Evolutionary conservation across 192 early-diverging fungal genomes (phyloP), one percentile per base, ranked within the genome.

Genomic region (Pilaira anomala): DNA sequence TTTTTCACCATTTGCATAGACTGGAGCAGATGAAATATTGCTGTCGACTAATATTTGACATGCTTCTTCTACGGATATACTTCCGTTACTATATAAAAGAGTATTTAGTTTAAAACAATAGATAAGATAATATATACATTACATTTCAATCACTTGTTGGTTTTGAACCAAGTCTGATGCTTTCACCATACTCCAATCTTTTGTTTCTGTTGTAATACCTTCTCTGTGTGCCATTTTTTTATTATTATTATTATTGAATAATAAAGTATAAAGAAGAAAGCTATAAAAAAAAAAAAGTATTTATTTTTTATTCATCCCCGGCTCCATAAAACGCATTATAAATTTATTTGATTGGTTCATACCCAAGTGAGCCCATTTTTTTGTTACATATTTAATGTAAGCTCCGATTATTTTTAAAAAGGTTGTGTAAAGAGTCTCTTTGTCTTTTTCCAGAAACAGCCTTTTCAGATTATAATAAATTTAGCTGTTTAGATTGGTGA

Each of bases 21-120:
- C 83, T 7, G 92, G 92, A 1, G 90, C 91, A 0, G 91, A 92
- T 11, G 88, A 87, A 59, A 94, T 86, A 48, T 81, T 82, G 58
- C 90, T 83, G 65, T 86, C 68, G 40, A 91, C 83, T 11, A 94
- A 75, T 0, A 79, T 69, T 64, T 88, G 80, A 69, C 90, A 90
- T 0, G 88, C 87, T 18, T 85, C 81, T 53, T 90, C 86, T 30
- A 92, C 79, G 1, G 85, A 75, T 1, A 82, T 67, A 30, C 76
- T 59, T 3, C 79, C 81, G 66, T 82, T 77, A 67, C 83, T 83
- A 59, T 24, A 9, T 9, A 36, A 36, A 36, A 36, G 11, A 36
- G 33, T 36, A 9, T 5, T 36, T 36, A 36, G 33, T 33, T 33
- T 33, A 33, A 33, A 33, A 33, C 3, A 36, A 36, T n/a, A n/a